These are phyloP conservation scores for Pichia sp. DNA, from an alignment of 1,139 yeast species.

Conservation along the genomic window DNA sequence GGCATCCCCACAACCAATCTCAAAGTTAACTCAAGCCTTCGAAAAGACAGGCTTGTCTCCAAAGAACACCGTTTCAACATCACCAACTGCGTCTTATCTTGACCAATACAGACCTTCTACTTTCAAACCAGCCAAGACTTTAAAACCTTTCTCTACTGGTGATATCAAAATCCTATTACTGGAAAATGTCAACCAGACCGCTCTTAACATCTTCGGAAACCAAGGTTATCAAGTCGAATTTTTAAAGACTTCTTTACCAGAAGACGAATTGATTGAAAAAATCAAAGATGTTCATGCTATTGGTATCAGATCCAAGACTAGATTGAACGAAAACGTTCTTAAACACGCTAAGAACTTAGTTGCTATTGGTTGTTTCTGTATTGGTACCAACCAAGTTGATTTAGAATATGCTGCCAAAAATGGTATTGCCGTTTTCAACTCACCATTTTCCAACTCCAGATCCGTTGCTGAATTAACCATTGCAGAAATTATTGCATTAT, in stretches of 20 bases:
- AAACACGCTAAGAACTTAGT: constrained; percentile 84
- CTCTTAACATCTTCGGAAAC: constrained; percentile 69
- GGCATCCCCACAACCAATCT: constrained; percentile 67
- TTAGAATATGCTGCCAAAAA: constrained; percentile 83
- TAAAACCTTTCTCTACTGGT: constrained; percentile 85
- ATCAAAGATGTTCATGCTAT: constrained; percentile 91
- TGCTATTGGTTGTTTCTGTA: constrained; percentile 93
- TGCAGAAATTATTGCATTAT: constrained; percentile 87
- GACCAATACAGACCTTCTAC: constrained; percentile 37
- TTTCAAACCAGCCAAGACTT: constrained; percentile 49
- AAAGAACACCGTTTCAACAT: constrained; percentile 64
- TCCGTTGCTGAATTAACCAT: constrained; percentile 97
- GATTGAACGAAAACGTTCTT: constrained; percentile 69
- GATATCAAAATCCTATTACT: constrained; percentile 85
- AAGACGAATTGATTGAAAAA: constrained; percentile 90
- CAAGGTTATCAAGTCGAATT: constrained; percentile 98
- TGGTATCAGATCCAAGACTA: constrained; percentile 97
- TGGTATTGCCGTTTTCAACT: constrained; percentile 96
- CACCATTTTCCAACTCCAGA: constrained; percentile 97
- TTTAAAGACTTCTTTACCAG: constrained; percentile 81
- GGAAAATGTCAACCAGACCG: constrained; percentile 91
- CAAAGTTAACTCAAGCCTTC: constrained; percentile 43
- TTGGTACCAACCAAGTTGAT: constrained; percentile 98
- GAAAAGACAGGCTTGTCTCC: constrained; percentile 38
- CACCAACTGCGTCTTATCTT: constrained; percentile 52